A percentile compares a stretch with the other conserved stretches of the same genome.
phyloP scores from a whole-genome alignment of 2,329 filamentous ascomycete genomes.

The Sclerotinia spermophila region DNA sequence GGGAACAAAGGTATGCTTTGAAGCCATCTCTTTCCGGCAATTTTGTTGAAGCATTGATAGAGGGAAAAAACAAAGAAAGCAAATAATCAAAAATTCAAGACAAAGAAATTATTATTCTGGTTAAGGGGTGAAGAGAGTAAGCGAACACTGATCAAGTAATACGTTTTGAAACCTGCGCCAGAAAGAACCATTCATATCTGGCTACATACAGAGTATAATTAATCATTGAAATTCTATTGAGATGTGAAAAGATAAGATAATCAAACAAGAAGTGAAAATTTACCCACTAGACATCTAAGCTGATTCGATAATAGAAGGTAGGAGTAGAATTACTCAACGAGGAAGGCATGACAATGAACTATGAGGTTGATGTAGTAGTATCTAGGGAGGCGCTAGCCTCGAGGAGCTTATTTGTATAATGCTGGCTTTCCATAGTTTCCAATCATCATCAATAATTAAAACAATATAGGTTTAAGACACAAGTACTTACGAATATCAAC shows the following conservation, averaged over 20 bases:
- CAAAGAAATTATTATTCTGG: not conserved
- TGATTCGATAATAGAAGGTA: not conserved
- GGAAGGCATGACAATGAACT: not conserved
- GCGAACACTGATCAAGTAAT: not conserved
- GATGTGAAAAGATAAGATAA: not conserved
- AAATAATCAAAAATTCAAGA: not conserved
- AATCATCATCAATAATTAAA: no score
- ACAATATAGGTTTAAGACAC: no score
- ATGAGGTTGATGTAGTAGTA: no score
- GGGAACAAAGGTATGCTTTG: conserved; percentile 1
- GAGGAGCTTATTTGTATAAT: no score
- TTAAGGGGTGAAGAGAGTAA: not conserved
- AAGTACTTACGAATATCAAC: no score
- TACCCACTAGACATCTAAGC: not conserved
- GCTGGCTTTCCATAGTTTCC: no score
- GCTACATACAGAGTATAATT: not conserved
- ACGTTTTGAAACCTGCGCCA: not conserved
- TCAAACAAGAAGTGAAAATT: not conserved
- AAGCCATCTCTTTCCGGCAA: conserved; percentile 10
- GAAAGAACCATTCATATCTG: not conserved
- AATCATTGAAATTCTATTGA: not conserved
- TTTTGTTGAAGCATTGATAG: not conserved
- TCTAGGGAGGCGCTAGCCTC: no score
- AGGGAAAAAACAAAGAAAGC: not conserved
- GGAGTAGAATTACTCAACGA: not conserved